Evolutionary conservation across 2,329 filamentous ascomycete species (phyloP).

Genomic region (Microcera coccophila): DNA sequence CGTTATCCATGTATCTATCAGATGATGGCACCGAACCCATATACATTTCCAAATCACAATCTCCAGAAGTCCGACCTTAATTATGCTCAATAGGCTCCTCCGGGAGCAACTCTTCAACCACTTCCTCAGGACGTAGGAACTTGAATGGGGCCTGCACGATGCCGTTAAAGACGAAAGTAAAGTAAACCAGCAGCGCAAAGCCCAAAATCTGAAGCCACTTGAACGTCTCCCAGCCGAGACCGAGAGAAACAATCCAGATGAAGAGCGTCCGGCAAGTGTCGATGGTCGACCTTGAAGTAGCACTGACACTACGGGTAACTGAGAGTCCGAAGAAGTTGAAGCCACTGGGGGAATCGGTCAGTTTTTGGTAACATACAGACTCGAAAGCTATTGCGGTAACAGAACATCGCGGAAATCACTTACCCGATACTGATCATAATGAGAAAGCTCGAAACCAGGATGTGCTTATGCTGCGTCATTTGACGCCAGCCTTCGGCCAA

Average conservation of each 20-base stretch:
- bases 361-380: conserved; percentile 3
- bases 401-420: conserved; percentile 6
- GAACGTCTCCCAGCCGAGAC: conserved; percentile 93
- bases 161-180: conserved; percentile 95
- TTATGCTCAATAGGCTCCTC: conserved; percentile 80
- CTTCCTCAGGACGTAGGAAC: conserved; percentile 54
- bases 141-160: conserved; percentile 79
- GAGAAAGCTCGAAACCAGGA: conserved; percentile 73
- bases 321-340: conserved; percentile 99
- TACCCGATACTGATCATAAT: conserved; percentile 99
- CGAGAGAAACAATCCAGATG: conserved; percentile 94
- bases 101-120: conserved; percentile 64
- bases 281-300: conserved; percentile 91
- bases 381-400: too few species aligned
- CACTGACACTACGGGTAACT: conserved; percentile 83
- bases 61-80: too few species aligned
- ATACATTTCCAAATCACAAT: too few species aligned
- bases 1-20: too few species aligned
- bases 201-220: conserved; percentile 93
- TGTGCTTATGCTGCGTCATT: conserved; percentile 65
- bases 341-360: conserved; percentile 53
- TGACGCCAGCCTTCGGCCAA: conserved; percentile 79
- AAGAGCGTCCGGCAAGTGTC: conserved; percentile 97
- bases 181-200: conserved; percentile 87
- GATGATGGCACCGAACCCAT: too few species aligned